Base-by-base conservation (phyloP, 2,329 filamentous ascomycete species). In the Fusarium sp. region DNA sequence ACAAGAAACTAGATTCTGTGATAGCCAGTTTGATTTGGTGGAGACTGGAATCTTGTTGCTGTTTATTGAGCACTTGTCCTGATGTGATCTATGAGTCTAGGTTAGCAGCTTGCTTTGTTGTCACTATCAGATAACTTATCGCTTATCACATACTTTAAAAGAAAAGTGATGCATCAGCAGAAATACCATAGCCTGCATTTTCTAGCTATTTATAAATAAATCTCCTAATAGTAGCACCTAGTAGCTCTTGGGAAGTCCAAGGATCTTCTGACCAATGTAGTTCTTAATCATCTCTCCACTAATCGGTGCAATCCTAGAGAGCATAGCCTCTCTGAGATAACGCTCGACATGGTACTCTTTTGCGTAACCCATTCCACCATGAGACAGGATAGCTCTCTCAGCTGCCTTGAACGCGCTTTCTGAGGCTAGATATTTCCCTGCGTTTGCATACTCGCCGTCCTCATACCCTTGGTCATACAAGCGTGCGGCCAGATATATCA, bases 401-500 rank as follows among this genome's bases (percentile, higher is more conserved):
- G 49, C 49, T 20, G 49, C 49, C 35, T 38, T 52, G 49, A 52
- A 52, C 4, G 49, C 49, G 15, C n/a, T 18, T 12, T 52, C 49
- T 12, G 49, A 24, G 18, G 49, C 49, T 26, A 52, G 17, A 52
- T 52, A 52, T 12, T 52, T 52, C 3, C 22, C 49, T 14, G 49
- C 49, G 13, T 52, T 52, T 18, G 49, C 35, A 36, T 52, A 52
- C 20, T 52, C 49, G 4, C 49, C 49, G 18, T 52, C 49, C 35
- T 38, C 49, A 52, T 52, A 52, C 7, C 49, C 49, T 36, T 52
- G n/a, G 8, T 52, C 49, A 52, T 52, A 52, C 11, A 52, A 18
- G 6, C 35, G 33, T 12, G 68, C 70, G 4, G 71, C 71, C 7
- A 56, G 14, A 36, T 74, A 72, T 33, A 66, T 70, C 55, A 70